A percentile compares a stretch with the other conserved stretches of the same genome.
Conservation (phyloP, 805 yeast genomes). For the Zygoascus ofunaensis region DNA sequence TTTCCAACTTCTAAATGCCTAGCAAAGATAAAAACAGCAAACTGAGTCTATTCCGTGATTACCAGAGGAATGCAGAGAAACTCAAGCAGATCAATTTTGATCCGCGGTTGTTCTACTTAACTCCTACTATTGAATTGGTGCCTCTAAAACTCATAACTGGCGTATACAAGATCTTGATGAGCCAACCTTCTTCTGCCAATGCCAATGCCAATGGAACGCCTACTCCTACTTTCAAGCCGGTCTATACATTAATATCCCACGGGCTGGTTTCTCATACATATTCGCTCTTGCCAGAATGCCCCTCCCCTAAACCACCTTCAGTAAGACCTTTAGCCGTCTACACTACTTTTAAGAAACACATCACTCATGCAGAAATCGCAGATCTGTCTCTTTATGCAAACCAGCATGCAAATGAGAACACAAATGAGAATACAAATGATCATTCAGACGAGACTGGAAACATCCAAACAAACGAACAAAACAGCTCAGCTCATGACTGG, state of each 20-base stretch:
- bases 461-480: too few species aligned
- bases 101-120: slow-evolving; percentile 1
- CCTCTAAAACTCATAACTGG: slow-evolving; percentile 15
- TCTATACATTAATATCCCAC: slow-evolving; percentile 19
- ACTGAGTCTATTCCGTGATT: neutral
- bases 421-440: too few species aligned
- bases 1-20: too few species aligned
- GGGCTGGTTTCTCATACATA: slow-evolving; percentile 21
- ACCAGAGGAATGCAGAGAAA: neutral
- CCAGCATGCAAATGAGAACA: slow-evolving; percentile 7
- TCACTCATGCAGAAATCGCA: slow-evolving; percentile 15
- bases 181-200: neutral
- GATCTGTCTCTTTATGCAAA: slow-evolving; percentile 13
- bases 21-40: neutral
- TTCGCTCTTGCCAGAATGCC: slow-evolving; percentile 18
- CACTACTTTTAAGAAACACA: slow-evolving; percentile 14
- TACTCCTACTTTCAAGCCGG: slow-evolving; percentile 7
- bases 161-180: slow-evolving; percentile 16
- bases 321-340: slow-evolving; percentile 20
- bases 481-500: neutral
- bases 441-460: too few species aligned
- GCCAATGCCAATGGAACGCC: too few species aligned
- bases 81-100: neutral
- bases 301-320: slow-evolving; percentile 3
- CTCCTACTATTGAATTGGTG: slow-evolving; percentile 10